Base-by-base conservation (phyloP, 768 basidiomycete genomes). In the Russula ochroleuca region DNA sequence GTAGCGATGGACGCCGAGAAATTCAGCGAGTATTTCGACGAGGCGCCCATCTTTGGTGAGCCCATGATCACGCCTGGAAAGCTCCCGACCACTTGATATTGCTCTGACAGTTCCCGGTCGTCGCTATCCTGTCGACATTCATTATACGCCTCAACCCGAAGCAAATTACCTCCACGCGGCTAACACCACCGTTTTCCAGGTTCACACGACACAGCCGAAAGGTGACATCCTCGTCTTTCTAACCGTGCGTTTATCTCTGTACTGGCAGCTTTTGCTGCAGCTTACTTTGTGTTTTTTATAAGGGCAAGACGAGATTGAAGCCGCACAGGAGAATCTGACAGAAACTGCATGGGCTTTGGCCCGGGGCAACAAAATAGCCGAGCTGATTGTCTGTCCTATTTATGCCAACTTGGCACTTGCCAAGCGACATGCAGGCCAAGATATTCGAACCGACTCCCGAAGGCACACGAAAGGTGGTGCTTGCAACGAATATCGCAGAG, bases 251-350 rank as follows among this genome's bases (percentile, higher is more conserved):
- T 15, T 37, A 21, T 50, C 45, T 43, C 37, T 17, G 14, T 35
- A 15, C 15, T 51, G 45, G 59, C 19, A 10, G 31, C 45, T 17
- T 53, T 28, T 31, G 10, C 31, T 25, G 33, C 23, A 49, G 43
- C 52, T 65, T 59, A 70, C 52, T 40, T 59, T 63, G 48, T 49
- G 56, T 17, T 28, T 28, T n/a, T 58, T 58, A n/a, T 66, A 90
- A 91, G 96, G 97, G 68, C 97, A 99, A 83, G 97, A 99, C 73
- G 97, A 98, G 75, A 99, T 98, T 65, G 97, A 99, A 75, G 91
- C 94, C 1, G 94, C 94, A 45, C 91, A 95, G 55, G 97, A 99
- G 77, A 97, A 92, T 73, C 77, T 99, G 38, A 87, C 92, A 73
- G 97, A 99, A 78, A 99, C 97, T 0, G 88, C 94, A 25, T 85